Percentiles rank a stretch among this genome's conserved stretches.
Conservation (phyloP, 2,329 filamentous ascomycete species). For the Harringtonia lauricola region DNA sequence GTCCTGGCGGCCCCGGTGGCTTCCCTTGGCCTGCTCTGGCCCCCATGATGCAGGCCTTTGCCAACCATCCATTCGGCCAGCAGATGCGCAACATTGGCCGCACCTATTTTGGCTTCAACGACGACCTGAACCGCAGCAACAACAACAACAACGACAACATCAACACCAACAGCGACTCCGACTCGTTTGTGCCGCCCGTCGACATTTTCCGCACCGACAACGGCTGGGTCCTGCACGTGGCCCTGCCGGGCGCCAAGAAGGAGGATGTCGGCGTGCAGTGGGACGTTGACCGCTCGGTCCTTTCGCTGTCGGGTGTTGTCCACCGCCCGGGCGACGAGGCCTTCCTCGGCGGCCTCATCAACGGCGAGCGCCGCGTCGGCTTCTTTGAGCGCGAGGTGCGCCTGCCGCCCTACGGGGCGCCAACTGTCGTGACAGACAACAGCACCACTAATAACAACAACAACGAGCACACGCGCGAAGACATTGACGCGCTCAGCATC, state of each 20-base stretch:
- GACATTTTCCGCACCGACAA: conserved; percentile 53
- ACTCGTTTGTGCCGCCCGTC: conserved; percentile 50
- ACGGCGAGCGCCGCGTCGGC: conserved; percentile 60
- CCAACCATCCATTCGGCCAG: conserved; percentile 30
- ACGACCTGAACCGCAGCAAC: background rate
- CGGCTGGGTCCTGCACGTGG: conserved; percentile 57
- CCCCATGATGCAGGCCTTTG: conserved; percentile 22
- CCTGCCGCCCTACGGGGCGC: conserved; percentile 32
- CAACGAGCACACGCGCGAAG: conserved; percentile 37
- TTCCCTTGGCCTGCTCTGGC: too few species aligned
- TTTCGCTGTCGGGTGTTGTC: conserved; percentile 62
- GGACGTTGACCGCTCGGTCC: conserved; percentile 53
- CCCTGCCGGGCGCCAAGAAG: conserved; percentile 69
- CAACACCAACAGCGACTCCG: conserved; percentile 12
- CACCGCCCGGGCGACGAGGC: conserved; percentile 62
- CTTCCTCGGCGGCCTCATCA: conserved; percentile 50
- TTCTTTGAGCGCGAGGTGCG: conserved; percentile 61
- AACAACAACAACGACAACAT: conserved; percentile 10
- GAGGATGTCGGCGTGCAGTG: conserved; percentile 61
- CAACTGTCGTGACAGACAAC: background rate
- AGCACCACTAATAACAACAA: background rate
- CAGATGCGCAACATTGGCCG: conserved; percentile 25
- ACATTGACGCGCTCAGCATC: conserved; percentile 57
- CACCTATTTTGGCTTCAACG: conserved; percentile 9
- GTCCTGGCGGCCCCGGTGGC: conserved; percentile 9